phyloP scores from a whole-genome alignment of 352 stramenopile genomes.

The Phytophthora colocasiae region DNA sequence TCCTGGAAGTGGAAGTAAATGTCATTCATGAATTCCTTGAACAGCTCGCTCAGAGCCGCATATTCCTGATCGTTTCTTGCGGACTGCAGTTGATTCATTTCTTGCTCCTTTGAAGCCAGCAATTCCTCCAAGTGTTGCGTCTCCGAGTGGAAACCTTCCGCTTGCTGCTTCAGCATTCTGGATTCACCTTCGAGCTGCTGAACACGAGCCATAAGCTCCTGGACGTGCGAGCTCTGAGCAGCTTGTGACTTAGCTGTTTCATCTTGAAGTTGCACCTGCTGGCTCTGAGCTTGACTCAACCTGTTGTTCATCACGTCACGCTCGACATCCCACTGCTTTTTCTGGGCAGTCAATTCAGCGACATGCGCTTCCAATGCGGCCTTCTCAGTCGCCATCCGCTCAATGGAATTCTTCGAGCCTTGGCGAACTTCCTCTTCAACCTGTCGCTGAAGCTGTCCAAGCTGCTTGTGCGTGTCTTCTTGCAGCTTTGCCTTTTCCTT shows the following conservation, averaged over 20 bases:
- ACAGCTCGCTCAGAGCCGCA: constrained; percentile 63
- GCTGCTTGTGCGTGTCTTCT: constrained; percentile 66
- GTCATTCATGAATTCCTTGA: constrained; percentile 91
- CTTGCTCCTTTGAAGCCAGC: constrained; percentile 53
- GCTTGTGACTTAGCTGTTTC: constrained; percentile 56
- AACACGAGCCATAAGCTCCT: constrained; percentile 59
- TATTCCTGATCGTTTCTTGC: constrained; percentile 63
- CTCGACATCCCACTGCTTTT: constrained; percentile 63
- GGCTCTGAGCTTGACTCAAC: constrained; percentile 55
- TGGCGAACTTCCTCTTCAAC: constrained; percentile 66
- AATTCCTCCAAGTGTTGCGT: constrained; percentile 59
- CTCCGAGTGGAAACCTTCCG: constrained; percentile 52
- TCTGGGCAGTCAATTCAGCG: constrained; percentile 46
- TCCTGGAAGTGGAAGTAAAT: constrained; percentile 90
- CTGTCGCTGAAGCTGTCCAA: constrained; percentile 63
- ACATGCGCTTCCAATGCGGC: constrained; percentile 52
- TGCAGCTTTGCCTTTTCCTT: constrained; percentile 67
- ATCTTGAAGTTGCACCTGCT: constrained; percentile 67
- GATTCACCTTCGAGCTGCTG: constrained; percentile 55
- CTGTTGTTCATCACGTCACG: constrained; percentile 55
- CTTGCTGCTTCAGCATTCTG: constrained; percentile 48
- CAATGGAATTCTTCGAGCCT: constrained; percentile 58
- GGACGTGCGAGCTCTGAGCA: constrained; percentile 53
- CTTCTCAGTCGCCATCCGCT: constrained; percentile 55
- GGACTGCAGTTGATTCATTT: constrained; percentile 54